phyloP scores from a whole-genome alignment of 352 stramenopile genomes.

The Phytophthora citrophthora region DNA sequence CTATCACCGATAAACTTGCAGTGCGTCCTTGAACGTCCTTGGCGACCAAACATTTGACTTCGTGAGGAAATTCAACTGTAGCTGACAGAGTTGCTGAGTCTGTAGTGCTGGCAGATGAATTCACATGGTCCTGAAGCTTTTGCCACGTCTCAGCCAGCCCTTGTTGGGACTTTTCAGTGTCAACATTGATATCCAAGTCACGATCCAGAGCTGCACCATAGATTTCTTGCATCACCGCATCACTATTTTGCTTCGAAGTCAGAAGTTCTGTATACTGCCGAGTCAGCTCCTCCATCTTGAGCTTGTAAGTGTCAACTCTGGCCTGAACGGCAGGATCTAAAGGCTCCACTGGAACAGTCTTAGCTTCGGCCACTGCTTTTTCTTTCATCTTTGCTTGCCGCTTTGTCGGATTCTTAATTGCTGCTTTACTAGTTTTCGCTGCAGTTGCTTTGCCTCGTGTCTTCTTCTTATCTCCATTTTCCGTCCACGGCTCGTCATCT shows the following conservation, averaged over 20 bases:
- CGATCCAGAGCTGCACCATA: slow-evolving; percentile 70
- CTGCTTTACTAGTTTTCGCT: slow-evolving; percentile 2
- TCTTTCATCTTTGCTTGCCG: slow-evolving; percentile 35
- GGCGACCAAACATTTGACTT: slow-evolving; percentile 61
- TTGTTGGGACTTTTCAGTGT: slow-evolving; percentile 16
- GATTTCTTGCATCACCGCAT: slow-evolving; percentile 70
- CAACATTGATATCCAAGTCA: slow-evolving; percentile 43
- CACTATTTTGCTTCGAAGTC: slow-evolving; percentile 26
- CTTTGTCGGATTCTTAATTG: slow-evolving; percentile 29
- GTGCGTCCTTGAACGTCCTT: slow-evolving; percentile 52
- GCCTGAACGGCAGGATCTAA: slow-evolving; percentile 67
- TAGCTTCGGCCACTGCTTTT: slow-evolving; percentile 26
- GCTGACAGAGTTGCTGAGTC: slow-evolving; percentile 22
- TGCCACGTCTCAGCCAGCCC: slow-evolving; percentile 33
- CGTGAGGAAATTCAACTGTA: slow-evolving; percentile 43
- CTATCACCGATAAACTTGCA: slow-evolving; percentile 48
- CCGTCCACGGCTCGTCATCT: slow-evolving; percentile 1
- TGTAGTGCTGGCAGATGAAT: slow-evolving; percentile 9
- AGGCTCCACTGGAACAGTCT: slow-evolving; percentile 27
- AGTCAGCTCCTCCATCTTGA: slow-evolving; percentile 81
- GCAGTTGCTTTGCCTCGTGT: slow-evolving; percentile 14
- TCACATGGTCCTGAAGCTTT: slow-evolving; percentile 27
- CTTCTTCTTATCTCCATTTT: slow-evolving; percentile 25
- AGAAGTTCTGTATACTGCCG: slow-evolving; percentile 47
- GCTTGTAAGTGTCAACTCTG: slow-evolving; percentile 70